Evolutionary conservation across 179 eudicot species (phyloP), one percentile per base, ranked within the genome.

Genomic region (Spergularia azorica): DNA sequence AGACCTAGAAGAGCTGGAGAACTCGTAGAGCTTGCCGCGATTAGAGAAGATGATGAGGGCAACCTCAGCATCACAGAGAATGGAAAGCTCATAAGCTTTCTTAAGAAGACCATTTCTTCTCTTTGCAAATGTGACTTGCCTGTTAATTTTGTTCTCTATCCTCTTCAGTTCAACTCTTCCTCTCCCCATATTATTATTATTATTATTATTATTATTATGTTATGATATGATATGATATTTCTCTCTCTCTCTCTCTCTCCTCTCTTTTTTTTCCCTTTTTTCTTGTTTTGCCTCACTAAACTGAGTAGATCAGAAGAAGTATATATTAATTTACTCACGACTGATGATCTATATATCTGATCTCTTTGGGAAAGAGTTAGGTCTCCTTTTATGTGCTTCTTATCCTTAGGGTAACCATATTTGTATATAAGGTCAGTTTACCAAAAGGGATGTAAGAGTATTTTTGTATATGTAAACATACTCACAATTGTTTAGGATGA

Each of bases 141-240:
- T 84, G 73, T 87, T 89, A 13, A 87, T 84, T 73, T 87, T 87
- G 80, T 89, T 89, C 79, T 89, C 92, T 66, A 89, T 89, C 73
- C 92, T 87, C 87, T 87, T 87, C 76, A 87, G 64, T 71, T 86
- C 85, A 5, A 89, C 92, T 78, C 87, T 87, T 72, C 90, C 92
- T 76, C 92, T 87, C 11, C 92, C 90, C 92, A 89, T 70, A 14
- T 84, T 52, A 32, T 54, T 63, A 11, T 9, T 26, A 10, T 9
- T 26, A 10, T 20, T 63, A 4, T 9, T 59, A 2, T 41, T 38
- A 13, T 18, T 55, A 18, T 51, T 46, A 41, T 50, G 14, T 10
- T 73, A 11, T 9, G 58, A 18, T 36, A 36, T 36, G 39, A 36
- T 36, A 36, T 36, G 39, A 36, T 36, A 36, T 36, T 64, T 18